Evolutionary conservation across 2,329 filamentous ascomycete genomes (phyloP).

Genomic region (Pseudopyrenochaeta lycopersici): DNA sequence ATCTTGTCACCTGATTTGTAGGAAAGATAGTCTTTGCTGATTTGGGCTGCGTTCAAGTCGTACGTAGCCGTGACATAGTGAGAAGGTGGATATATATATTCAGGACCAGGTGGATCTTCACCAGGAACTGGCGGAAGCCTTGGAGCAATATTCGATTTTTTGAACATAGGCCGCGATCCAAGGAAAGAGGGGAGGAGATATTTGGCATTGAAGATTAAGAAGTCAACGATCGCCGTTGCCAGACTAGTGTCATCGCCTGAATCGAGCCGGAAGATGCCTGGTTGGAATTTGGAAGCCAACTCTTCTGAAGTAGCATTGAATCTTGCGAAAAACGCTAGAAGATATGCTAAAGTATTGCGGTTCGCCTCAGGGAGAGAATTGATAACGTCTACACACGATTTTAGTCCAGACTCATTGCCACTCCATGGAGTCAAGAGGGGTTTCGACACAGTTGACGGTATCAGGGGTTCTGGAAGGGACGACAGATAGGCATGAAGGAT

Average conservation of each 20-base stretch:
- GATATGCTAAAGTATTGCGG: neutral
- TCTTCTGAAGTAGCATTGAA: neutral
- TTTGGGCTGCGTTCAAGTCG: neutral
- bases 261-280: neutral
- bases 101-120: too few relatives aligned
- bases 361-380: neutral
- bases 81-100: neutral
- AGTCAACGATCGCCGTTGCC: neutral
- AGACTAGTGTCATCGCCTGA: neutral
- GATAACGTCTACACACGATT: neutral
- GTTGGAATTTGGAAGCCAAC: neutral
- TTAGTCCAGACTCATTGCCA: neutral
- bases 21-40: neutral
- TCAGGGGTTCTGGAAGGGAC: neutral
- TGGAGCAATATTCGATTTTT: neutral
- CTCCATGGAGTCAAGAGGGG: neutral
- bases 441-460: neutral
- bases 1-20: neutral
- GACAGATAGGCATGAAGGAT: neutral
- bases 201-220: neutral
- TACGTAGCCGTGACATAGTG: neutral
- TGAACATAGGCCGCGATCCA: neutral
- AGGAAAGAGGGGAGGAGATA: neutral
- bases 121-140: neutral
- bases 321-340: neutral